Conservation (phyloP, 2,329 filamentous ascomycete species). For the Calycina herbarum region DNA sequence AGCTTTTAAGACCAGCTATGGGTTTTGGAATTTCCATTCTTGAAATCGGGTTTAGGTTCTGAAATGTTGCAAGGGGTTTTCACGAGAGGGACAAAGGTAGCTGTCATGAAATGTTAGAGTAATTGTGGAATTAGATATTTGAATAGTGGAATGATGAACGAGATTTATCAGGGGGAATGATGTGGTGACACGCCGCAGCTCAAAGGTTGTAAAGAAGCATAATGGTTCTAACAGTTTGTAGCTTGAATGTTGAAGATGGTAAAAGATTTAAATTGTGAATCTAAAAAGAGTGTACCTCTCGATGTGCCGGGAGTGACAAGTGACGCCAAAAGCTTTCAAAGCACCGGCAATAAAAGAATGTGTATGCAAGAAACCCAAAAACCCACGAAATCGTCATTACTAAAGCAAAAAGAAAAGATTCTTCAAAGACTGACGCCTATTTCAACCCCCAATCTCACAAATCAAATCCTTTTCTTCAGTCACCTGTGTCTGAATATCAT, state of each 20-base stretch:
- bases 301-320: not conserved
- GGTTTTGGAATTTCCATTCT: no score
- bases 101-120: no score
- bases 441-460: conserved; percentile 10
- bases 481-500: conserved; percentile 11
- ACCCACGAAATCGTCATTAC: not conserved
- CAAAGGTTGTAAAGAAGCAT: no score
- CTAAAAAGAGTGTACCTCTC: not conserved
- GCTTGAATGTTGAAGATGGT: not conserved
- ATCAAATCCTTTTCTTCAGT: conserved; percentile 8
- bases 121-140: no score
- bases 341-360: not conserved
- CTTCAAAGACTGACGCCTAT: not conserved
- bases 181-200: no score
- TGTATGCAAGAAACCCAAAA: not conserved
- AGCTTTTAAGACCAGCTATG: no score
- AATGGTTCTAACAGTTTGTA: no score
- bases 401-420: not conserved
- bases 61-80: no score
- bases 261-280: not conserved
- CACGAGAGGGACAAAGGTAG: no score
- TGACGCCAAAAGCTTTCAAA: not conserved
- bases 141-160: no score
- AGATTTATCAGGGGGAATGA: no score
- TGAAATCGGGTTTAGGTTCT: no score